Evolutionary conservation across 805 yeast species (phyloP).

Genomic region (Zygosaccharomyces bailii): DNA sequence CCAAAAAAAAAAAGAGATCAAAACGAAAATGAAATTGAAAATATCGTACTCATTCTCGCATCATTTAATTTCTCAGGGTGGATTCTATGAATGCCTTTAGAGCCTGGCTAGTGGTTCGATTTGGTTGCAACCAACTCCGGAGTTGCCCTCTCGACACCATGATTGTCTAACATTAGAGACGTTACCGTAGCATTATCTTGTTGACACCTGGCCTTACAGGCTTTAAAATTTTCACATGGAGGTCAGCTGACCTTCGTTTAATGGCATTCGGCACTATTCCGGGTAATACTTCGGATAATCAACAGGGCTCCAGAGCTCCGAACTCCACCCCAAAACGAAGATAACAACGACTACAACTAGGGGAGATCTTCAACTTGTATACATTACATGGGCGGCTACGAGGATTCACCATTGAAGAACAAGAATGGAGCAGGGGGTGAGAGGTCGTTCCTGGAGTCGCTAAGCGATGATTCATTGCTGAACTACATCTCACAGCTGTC

Average conservation of each 20-base stretch:
- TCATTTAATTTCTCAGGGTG: background rate
- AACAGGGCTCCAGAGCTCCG: no score
- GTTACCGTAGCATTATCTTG: no score
- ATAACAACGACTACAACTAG: no score
- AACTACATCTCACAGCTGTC: constrained; percentile 20
- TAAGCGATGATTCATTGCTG: constrained; percentile 24
- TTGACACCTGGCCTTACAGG: no score
- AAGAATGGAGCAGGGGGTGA: background rate
- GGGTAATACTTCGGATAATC: no score
- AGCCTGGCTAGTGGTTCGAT: constrained; percentile 4
- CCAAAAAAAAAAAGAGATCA: background rate
- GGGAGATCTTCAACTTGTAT: no score
- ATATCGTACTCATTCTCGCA: background rate
- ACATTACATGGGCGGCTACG: constrained; percentile 8
- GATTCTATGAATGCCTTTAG: constrained; percentile 5
- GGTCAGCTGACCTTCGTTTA: background rate
- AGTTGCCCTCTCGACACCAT: background rate
- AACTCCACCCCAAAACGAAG: no score
- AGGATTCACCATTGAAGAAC: constrained; percentile 3
- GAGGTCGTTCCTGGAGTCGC: constrained; percentile 11
- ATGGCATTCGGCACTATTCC: background rate
- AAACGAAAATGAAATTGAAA: background rate
- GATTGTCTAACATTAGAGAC: background rate
- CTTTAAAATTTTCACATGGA: no score
- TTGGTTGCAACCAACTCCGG: background rate